A percentile compares a stretch with the other conserved stretches of the same genome.
phyloP scores from a whole-genome alignment of 805 yeast species.

The Phaffomyces antillensis region DNA sequence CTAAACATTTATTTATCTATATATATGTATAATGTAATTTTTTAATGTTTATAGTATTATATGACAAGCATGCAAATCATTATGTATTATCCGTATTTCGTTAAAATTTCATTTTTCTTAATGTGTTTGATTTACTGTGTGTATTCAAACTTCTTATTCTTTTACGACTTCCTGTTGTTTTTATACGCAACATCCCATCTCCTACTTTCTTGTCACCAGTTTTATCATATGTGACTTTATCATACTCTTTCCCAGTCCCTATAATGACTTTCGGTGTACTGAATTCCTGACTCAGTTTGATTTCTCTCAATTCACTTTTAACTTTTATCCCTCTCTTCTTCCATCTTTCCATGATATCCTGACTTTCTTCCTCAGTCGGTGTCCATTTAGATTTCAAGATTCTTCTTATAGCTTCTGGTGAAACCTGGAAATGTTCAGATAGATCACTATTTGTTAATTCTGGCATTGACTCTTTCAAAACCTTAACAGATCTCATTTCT shows the following conservation, averaged over 20 bases:
- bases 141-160: conserved; percentile 10
- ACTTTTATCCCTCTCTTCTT: conserved; percentile 37
- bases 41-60: background rate
- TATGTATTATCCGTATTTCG: background rate
- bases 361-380: conserved; percentile 53
- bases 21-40: conserved; percentile 3
- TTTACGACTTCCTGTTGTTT: conserved; percentile 3
- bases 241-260: conserved; percentile 8
- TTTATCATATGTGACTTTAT: conserved; percentile 4
- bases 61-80: background rate
- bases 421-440: conserved; percentile 56
- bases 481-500: conserved; percentile 58
- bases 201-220: background rate
- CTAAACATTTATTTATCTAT: conserved; percentile 3
- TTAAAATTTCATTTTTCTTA: conserved; percentile 10
- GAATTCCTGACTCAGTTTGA: background rate
- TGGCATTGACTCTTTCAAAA: conserved; percentile 51
- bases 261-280: conserved; percentile 7
- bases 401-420: conserved; percentile 79
- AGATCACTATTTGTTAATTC: conserved; percentile 51
- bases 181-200: background rate
- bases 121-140: background rate
- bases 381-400: conserved; percentile 72
- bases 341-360: conserved; percentile 45
- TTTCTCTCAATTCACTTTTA: conserved; percentile 11